Conservation (phyloP, 768 basidiomycete genomes). For the Kwoniella mangroviensis region DNA sequence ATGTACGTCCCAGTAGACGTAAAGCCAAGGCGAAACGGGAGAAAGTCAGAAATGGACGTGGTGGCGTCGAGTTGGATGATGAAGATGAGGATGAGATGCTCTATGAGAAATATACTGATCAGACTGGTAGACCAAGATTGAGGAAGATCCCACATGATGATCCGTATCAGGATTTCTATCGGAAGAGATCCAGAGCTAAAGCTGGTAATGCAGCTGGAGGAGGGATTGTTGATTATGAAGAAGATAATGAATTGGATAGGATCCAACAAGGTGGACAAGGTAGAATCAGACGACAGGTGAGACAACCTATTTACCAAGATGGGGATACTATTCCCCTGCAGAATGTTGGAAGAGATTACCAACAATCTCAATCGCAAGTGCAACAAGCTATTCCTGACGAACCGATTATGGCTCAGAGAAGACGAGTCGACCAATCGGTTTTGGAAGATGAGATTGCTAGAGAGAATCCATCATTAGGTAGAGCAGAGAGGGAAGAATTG, state of each 20-base stretch:
- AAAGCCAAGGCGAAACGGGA: background rate
- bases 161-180: slow-evolving; percentile 10
- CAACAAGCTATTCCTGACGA: background rate
- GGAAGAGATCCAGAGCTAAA: slow-evolving; percentile 2
- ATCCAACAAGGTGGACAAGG: slow-evolving; percentile 6
- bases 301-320: slow-evolving; percentile 2
- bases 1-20: background rate
- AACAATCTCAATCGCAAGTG: background rate
- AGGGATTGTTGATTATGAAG: slow-evolving; percentile 12
- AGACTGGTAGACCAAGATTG: slow-evolving; percentile 9
- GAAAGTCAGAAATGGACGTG: background rate
- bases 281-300: background rate
- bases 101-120: slow-evolving; percentile 16
- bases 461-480: slow-evolving; percentile 9
- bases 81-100: slow-evolving; percentile 16
- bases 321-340: background rate
- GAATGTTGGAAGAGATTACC: background rate
- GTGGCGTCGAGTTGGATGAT: background rate
- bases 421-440: background rate
- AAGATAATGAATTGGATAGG: slow-evolving; percentile 16
- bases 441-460: slow-evolving; percentile 10
- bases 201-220: background rate
- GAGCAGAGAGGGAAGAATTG: slow-evolving; percentile 6
- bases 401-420: background rate
- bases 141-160: slow-evolving; percentile 6